Conservation (phyloP, 192 early-diverging fungal genomes). For the Backusella tarrabulga region DNA sequence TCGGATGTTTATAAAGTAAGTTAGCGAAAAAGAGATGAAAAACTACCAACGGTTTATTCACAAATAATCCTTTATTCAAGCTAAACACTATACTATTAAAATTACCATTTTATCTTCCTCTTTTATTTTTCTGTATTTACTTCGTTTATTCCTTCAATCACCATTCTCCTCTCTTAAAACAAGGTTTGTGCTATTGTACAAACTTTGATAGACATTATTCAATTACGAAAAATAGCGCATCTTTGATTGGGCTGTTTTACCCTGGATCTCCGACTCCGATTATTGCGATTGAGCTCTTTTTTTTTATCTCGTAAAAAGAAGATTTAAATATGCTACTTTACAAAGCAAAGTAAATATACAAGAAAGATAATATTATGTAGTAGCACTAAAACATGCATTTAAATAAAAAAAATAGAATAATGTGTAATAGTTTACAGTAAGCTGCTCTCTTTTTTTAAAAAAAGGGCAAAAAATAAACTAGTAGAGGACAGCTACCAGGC, state of each 20-base stretch:
- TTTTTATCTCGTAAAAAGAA: not conserved
- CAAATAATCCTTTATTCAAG: not conserved
- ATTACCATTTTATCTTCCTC: too few relatives aligned
- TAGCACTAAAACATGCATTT: not conserved
- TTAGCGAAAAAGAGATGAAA: not conserved
- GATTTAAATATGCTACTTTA: too few relatives aligned
- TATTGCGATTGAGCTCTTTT: not conserved
- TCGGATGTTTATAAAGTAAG: not conserved
- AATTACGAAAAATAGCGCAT: not conserved
- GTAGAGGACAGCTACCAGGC: not conserved
- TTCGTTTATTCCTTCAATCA: not conserved
- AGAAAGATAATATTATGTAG: not conserved
- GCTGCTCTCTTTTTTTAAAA: not conserved
- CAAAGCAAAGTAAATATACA: too few relatives aligned
- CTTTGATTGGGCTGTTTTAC: not conserved
- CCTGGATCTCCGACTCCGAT: not conserved
- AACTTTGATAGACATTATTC: not conserved
- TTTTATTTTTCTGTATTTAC: not conserved
- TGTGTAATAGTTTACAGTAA: not conserved
- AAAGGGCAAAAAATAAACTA: not conserved
- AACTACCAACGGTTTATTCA: not conserved
- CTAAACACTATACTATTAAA: not conserved
- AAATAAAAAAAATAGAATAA: not conserved
- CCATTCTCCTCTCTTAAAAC: not conserved
- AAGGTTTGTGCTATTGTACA: not conserved